Evolutionary conservation across 2,329 filamentous ascomycete genomes (phyloP), one percentile per base, ranked within the genome.

Genomic region (Pyricularia sp.): DNA sequence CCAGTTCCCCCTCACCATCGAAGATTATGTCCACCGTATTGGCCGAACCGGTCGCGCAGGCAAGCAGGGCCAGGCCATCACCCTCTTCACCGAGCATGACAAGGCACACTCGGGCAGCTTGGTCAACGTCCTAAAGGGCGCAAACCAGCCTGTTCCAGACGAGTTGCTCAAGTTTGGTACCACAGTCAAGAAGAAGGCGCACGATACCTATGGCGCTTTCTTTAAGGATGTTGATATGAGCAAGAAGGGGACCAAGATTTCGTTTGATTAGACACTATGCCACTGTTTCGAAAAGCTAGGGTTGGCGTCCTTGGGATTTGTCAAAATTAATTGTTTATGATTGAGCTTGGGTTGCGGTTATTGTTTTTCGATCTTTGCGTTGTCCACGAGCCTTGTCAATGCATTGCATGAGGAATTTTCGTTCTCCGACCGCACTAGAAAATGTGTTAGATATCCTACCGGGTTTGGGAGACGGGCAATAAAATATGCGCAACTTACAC

Each of bases 161-260:
- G 91, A 92, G 30, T 83, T 99, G 55, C 84, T 98, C 78, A 97
- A 97, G 81, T 99, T 97, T 74, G 95, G 95, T 75, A 97, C 93
- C 26, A 98, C 94, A 0, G 95, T 99, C 68, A 99, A 98, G 88
- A 97, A 97, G 88, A 98, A 98, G 93, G 87, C 89, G 66, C 95
- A 99, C 81, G 92, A 93, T 76, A 91, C 92, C 65, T 99, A 98
- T 77, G 95, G 95, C 69, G 93, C 93, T 36, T 98, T 98, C 78
- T 97, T 92, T 85, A 97, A 95, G 81, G 93, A 97, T 74, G 89
- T 92, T 10, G 91, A 92, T 74, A 90, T 90, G 78, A 92, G 86
- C 78, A 91, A 94, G 81, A 90, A 92, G 79, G 90, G 92, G 31
- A 95, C 91, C 69, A 97, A 97, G 84, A 97, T 97, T 77, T 94